Evolutionary conservation across 371 early-diverging fungal genomes (phyloP).

Genomic region (Mortierella sp.): DNA sequence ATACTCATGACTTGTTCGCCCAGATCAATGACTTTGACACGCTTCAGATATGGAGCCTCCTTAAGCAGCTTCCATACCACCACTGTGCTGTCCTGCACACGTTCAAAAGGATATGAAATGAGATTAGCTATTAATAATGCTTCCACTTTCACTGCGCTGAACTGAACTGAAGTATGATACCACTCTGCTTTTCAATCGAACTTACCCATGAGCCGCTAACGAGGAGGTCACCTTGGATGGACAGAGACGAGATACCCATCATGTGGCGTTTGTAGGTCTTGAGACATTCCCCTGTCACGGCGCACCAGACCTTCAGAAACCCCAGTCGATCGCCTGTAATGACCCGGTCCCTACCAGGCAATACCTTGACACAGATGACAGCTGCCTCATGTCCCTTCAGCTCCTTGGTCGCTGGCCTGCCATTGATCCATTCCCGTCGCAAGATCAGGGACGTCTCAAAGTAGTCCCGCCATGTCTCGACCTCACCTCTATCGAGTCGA

Average conservation of each 20-base stretch:
- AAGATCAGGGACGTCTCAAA: constrained; percentile 37
- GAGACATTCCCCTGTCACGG: constrained; percentile 35
- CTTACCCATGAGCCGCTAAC: constrained; percentile 58
- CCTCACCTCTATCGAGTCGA: constrained; percentile 4
- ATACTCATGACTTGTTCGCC: constrained; percentile 51
- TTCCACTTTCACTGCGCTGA: not conserved
- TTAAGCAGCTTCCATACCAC: constrained; percentile 36
- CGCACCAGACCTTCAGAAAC: constrained; percentile 38
- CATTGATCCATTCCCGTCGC: constrained; percentile 48
- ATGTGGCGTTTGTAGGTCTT: constrained; percentile 28
- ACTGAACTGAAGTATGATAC: not conserved
- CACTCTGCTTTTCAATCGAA: no score
- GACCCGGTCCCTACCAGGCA: constrained; percentile 27
- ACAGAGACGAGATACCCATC: constrained; percentile 52
- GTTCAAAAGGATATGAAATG: not conserved
- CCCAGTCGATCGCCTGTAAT: constrained; percentile 52
- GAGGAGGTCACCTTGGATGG: constrained; percentile 37
- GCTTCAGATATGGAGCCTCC: constrained; percentile 37
- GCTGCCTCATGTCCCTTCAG: constrained; percentile 42
- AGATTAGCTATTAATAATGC: not conserved
- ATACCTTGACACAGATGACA: constrained; percentile 39
- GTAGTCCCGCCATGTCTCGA: constrained; percentile 45
- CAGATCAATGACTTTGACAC: constrained; percentile 40
- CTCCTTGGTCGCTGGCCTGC: constrained; percentile 37
- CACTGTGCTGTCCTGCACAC: constrained; percentile 40